Percentiles rank a stretch among this genome's conserved stretches.
Conservation (phyloP, 1,284 basidiomycete genomes). For the Rhizopogon hawkerae region DNA sequence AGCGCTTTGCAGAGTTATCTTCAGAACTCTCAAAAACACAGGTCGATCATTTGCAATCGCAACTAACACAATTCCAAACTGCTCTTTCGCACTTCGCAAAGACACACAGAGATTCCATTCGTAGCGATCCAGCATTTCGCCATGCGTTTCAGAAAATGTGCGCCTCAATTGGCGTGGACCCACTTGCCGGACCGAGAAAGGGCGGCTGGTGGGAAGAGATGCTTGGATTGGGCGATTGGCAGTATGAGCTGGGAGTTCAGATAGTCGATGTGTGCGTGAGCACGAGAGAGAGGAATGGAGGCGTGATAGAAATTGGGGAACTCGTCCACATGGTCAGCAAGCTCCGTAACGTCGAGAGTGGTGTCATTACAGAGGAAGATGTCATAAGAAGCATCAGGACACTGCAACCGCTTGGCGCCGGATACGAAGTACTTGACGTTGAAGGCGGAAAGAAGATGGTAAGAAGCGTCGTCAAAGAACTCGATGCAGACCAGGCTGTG, state of each 20-base stretch:
- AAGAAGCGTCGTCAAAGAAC: constrained; percentile 64
- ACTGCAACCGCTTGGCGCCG: constrained; percentile 79
- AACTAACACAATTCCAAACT: constrained; percentile 79
- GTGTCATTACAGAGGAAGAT: constrained; percentile 74
- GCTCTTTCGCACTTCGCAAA: constrained; percentile 77
- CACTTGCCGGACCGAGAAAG: constrained; percentile 75
- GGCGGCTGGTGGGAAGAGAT: constrained; percentile 90
- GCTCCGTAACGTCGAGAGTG: constrained; percentile 61
- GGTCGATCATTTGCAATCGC: constrained; percentile 69
- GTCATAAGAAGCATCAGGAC: constrained; percentile 81
- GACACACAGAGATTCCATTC: constrained; percentile 79
- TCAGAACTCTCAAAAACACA: constrained; percentile 71
- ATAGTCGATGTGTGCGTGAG: constrained; percentile 94
- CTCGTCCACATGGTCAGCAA: constrained; percentile 71
- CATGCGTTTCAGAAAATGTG: constrained; percentile 97
- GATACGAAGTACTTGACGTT: constrained; percentile 78
- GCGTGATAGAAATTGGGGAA: constrained; percentile 84
- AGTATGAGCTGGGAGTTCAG: constrained; percentile 93
- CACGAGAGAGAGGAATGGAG: constrained; percentile 83
- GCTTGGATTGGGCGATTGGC: constrained; percentile 87
- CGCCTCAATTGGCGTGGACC: constrained; percentile 89
- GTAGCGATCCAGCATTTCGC: constrained; percentile 79
- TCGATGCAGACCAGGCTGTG: constrained; percentile 75
- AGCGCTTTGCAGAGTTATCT: constrained; percentile 74
- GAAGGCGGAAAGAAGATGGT: constrained; percentile 61